Evolutionary conservation across 495 filamentous ascomycete genomes (phyloP), one percentile per base, ranked within the genome.

Genomic region (Neurospora discreta): DNA sequence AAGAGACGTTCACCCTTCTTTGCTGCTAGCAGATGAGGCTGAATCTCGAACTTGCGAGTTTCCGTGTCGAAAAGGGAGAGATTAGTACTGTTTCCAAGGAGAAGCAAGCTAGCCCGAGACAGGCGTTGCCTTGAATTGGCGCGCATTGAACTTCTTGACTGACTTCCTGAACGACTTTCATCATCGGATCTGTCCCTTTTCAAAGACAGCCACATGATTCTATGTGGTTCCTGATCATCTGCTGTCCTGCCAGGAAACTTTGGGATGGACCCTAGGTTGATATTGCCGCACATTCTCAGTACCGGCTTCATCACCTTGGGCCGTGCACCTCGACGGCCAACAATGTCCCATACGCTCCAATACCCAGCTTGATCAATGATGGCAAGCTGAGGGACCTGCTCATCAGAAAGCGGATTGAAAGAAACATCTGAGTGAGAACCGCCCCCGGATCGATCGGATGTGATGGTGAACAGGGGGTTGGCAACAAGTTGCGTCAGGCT

Each of bases 311-410:
- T 70, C 39, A 72, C 78, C 52, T 83, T 80, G 1, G 78, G 74
- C 26, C 84, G 83, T 42, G 82, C 81, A 42, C 71, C 42, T 60
- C 73, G 70, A n/a, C 70, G 70, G 13, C 73, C 77, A 13, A 36
- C 70, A 26, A 96, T 80, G 71, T 93, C 87, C 90, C 90, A 96
- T 5, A 96, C 78, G 74, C 82, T 89, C 94, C 94, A 97, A 40
- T 83, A 82, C 0, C 93, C 94, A 60, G 79, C 76, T 46, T 87
- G 85, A 76, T 97, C 93, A 30, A 97, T 84, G 30, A 95, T 85
- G 11, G 84, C 92, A 68, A 97, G 80, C 77, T 92, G 90, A 15
- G 80, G 81, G 2, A 75, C n/a, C 18, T 73, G 67, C 23, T 26
- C 58, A 15, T 86, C 81, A 75, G 89, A 86, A 83, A 87, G 90